Evolutionary conservation across 305 asterid species (phyloP), one percentile per base, ranked within the genome.

Genomic region (Euphrasia arctica): DNA sequence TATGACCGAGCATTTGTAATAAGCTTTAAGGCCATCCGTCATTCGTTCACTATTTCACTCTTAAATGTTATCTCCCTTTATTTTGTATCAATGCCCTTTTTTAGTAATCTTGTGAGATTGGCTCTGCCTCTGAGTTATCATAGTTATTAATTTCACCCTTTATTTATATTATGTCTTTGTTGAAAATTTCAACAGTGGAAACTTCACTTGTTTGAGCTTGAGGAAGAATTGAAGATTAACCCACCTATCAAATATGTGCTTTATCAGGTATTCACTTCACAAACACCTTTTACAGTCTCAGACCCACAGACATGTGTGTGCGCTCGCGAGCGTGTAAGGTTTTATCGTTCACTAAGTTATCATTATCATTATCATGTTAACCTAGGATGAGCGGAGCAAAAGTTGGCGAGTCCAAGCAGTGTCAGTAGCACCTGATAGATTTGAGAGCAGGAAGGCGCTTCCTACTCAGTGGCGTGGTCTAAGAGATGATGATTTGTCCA

Each of bases 381-480:
- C 55, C 66, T 58, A 90, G 97, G 97, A 90, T 43, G 95, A 84
- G 9, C 80, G 95, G 59, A 83, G 91, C 80, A 83, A 82, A 64
- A 63, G 77, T 28, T 90, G 97, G 97, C 73, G 94, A 78, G 72
- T 87, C 62, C 97, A 90, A 75, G 95, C 95, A 48, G 84, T 90
- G 62, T 71, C 80, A 41, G 51, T 82, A 34, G 81, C 90, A 22
- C 91, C 95, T 0, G 91, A 85, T 28, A 82, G 80, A 65, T 90
- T 90, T 75, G 90, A 82, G 74, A 87, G 95, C 64, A 85, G 95
- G 1, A 90, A 81, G 70, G 84, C 95, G n/a, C 95, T 90, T 66
- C 91, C 97, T 54, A 71, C 69, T 56, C 85, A 71, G 58, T 87
- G 97, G 97, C 81, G 95, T 42, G 97, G 97, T 54, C 77, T 87